These are phyloP conservation scores for Cystobasidium slooffiae DNA, from an alignment of 1,284 basidiomycete genomes.

Conservation along the genomic window DNA sequence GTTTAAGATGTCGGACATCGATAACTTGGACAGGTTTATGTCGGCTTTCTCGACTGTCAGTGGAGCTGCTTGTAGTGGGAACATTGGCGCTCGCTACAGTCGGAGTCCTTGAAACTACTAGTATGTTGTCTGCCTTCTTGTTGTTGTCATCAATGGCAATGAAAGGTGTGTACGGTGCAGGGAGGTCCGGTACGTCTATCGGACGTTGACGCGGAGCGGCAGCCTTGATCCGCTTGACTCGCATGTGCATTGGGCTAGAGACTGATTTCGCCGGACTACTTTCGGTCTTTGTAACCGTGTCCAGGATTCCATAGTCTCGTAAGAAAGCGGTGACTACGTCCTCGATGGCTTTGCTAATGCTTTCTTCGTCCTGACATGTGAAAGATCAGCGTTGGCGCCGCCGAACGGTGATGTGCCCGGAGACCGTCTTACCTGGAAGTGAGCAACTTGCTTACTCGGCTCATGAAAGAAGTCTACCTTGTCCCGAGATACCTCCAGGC, in stretches of 20 bases:
- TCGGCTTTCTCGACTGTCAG: conserved; percentile 4
- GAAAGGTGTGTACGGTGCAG: too few relatives aligned
- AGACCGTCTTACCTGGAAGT: conserved; percentile 66
- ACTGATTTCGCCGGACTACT: neutral
- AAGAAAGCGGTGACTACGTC: neutral
- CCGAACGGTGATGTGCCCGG: conserved; percentile 34
- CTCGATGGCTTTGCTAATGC: conserved; percentile 61
- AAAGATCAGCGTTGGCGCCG: neutral
- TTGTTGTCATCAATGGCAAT: too few relatives aligned
- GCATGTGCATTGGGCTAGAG: neutral
- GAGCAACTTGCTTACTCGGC: conserved; percentile 71
- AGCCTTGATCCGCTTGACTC: too few relatives aligned
- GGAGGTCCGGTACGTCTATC: too few relatives aligned
- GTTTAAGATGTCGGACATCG: neutral
- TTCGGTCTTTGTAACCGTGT: too few relatives aligned
- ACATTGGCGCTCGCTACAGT: neutral
- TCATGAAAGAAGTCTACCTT: conserved; percentile 77
- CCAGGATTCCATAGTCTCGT: neutral
- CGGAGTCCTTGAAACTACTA: too few relatives aligned
- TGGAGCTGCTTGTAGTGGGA: neutral
- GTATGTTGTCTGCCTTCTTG: too few relatives aligned
- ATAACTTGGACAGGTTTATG: neutral
- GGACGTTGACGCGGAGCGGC: too few relatives aligned
- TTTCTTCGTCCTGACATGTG: conserved; percentile 62
- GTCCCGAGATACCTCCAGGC: conserved; percentile 67